Evolutionary conservation across 495 filamentous ascomycete species (phyloP).

Genomic region (Tuber aestivum): DNA sequence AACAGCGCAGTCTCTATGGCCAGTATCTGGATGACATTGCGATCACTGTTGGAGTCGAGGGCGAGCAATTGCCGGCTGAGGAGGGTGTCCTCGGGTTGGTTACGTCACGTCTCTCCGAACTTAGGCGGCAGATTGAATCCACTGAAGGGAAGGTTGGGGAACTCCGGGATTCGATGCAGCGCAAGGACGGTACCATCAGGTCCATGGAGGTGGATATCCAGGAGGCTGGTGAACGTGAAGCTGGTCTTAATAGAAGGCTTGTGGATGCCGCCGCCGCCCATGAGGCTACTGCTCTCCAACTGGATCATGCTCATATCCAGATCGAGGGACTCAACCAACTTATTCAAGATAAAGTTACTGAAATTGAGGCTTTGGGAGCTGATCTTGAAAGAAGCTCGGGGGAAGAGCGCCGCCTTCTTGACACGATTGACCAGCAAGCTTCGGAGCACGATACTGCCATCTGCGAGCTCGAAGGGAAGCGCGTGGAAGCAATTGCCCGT

Average conservation of each 20-base stretch:
- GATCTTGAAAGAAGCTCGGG: constrained; percentile 10
- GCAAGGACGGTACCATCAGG: constrained; percentile 26
- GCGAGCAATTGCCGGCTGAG: constrained; percentile 8
- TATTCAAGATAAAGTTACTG: constrained; percentile 19
- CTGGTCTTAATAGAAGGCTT: constrained; percentile 15
- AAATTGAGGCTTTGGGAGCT: constrained; percentile 20
- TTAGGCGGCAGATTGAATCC: constrained; percentile 26
- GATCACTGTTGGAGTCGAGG: constrained; percentile 10
- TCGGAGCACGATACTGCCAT: constrained; percentile 6
- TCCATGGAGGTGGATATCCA: constrained; percentile 25
- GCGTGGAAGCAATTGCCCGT: constrained; percentile 13
- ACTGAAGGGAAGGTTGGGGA: constrained; percentile 27
- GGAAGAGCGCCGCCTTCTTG: constrained; percentile 12
- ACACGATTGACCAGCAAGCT: constrained; percentile 21
- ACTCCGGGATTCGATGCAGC: constrained; percentile 19
- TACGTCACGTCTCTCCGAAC: constrained; percentile 20
- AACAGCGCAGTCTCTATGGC: constrained; percentile 21
- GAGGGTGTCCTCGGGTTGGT: constrained; percentile 17
- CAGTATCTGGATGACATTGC: constrained; percentile 34
- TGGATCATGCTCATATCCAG: constrained; percentile 15
- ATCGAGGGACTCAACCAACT: constrained; percentile 17
- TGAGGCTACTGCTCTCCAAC: neutral
- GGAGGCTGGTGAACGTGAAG: constrained; percentile 15
- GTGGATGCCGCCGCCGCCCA: constrained; percentile 10
- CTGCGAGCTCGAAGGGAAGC: constrained; percentile 12